Evolutionary conservation across 2,329 filamentous ascomycete genomes (phyloP).

Genomic region (Cordyceps sp.): DNA sequence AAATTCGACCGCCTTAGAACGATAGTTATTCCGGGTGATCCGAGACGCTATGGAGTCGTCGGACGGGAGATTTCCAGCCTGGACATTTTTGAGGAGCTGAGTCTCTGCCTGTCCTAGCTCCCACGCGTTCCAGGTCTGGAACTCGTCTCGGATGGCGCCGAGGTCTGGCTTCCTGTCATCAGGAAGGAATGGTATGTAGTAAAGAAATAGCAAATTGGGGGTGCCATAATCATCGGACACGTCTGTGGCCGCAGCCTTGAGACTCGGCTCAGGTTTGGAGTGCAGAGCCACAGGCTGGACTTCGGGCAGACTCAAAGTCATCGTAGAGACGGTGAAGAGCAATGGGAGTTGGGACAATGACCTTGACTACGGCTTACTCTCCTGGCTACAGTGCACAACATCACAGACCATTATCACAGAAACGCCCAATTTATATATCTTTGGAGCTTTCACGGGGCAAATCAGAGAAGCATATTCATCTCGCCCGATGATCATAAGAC

Average conservation of each 20-base stretch:
- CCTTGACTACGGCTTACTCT: background rate
- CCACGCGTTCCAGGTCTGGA: constrained; percentile 3
- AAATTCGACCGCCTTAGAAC: constrained; percentile 1
- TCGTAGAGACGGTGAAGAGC: background rate
- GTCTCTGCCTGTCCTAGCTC: constrained; percentile 2
- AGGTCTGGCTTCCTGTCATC: constrained; percentile 1
- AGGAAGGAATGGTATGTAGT: constrained; percentile 1
- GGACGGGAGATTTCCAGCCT: background rate
- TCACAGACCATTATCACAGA: background rate
- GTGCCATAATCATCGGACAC: constrained; percentile 1
- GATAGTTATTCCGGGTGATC: constrained; percentile 1
- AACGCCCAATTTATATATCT: background rate
- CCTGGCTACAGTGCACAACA: too few species aligned
- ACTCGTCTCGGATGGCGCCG: background rate
- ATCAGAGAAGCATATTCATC: too few species aligned
- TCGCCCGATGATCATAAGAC: too few species aligned
- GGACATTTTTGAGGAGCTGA: background rate
- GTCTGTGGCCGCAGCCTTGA: background rate
- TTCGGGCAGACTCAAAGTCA: background rate
- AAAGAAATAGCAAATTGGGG: constrained; percentile 1
- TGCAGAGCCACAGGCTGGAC: background rate
- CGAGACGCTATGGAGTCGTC: constrained; percentile 2
- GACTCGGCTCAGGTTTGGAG: background rate
- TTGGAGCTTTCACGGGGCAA: too few species aligned
- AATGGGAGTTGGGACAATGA: background rate